Evolutionary conservation across 176 grass and related monocot species (phyloP), one percentile per base, ranked within the genome.

Genomic region (Aegilops sharonensis): DNA sequence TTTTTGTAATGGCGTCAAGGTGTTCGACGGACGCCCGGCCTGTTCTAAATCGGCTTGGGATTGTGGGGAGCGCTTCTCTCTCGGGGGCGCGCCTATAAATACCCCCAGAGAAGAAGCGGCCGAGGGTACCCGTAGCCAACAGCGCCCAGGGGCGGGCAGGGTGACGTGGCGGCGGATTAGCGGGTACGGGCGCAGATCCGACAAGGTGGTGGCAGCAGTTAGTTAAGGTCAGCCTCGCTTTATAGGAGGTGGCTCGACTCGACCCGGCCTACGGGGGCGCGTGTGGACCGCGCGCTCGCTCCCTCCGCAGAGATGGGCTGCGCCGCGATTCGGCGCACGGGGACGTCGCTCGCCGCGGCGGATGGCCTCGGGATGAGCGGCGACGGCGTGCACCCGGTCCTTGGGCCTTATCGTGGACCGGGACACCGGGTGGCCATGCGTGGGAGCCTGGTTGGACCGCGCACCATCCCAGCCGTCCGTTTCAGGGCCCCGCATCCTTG

Each of bases 31-130:
- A 74, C 67, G 68, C 23, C 34, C 34, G 34, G 17, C 35, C 5
- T 81, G 85, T 79, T 91, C 21, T 72, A 30, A 74, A 81, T 84
- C 80, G 40, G 67, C 83, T 31, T 10, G 65, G 6, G 14, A 31
- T 43, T 83, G 89, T 57, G 84, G 67, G 40, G 62, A 42, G 82
- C 62, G 79, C 69, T 59, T 82, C 78, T 88, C 69, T 59, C 78
- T 81, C 86, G 23, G 64, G 64, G 62, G 29, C 23, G 77, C 31
- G 69, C 78, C 56, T 88, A 88, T 91, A 91, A 88, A 91, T 90
- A 90, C 88, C 30, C n/a, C 60, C 27, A 54, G 27, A 17, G 77
- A 50, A 60, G 50, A 25, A 40, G 77, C 50, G 65, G 75, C 32
- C 66, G 50, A 45, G 64, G 63, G 89, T 35, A 61, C 73, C 68